Base-by-base conservation (phyloP, 2,329 filamentous ascomycete species). In the Diplodia sapinea region DNA sequence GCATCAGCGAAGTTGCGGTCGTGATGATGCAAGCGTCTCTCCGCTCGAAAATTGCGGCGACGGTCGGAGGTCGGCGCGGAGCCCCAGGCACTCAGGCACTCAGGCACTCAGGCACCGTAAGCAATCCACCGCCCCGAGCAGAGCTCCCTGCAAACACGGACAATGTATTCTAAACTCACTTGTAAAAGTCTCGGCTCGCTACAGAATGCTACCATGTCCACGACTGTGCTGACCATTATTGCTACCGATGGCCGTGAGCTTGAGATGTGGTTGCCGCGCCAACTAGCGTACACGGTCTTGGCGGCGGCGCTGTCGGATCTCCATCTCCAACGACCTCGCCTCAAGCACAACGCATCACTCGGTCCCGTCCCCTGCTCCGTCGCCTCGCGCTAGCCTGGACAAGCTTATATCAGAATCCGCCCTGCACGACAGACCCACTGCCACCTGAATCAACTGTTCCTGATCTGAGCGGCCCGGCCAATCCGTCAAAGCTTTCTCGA, bases 231-330 rank as follows among this genome's bases (percentile, higher is more conserved):
- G 31, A 15, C 3, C 33, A 59, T 17, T 23, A 29, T 2, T 8
- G 5, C 17, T 47, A 9, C 38, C 29, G 29, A 23, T 7, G 17
- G 5, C 4, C 17, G 57, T 29, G 15, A n/a, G 2, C 17, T 29
- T 23, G 15, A 11, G 4, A 4, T 5, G 54, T 43, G 64, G 64
- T 66, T 66, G 64, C 64, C 54, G 64, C 54, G 64, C 64, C 64
- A 66, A 66, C 64, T 50, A 38, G 43, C 26, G 49, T 65, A 65
- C 40, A 65, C 64, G 57, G 55, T 33, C 64, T 66, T 66, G 64
- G 64, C 64, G 38, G n/a, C 29, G 33, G 40, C 23, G 31, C 54
- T 20, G 43, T 4, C 7, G 17, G 12, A 36, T 50, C 40, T 57
- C 54, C 40, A 29, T 51, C 64, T 66, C 59, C 59, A 50, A 63